These are phyloP conservation scores for Fusarium haematococcum DNA, from an alignment of 2,329 filamentous ascomycete species.

Conservation along the genomic window DNA sequence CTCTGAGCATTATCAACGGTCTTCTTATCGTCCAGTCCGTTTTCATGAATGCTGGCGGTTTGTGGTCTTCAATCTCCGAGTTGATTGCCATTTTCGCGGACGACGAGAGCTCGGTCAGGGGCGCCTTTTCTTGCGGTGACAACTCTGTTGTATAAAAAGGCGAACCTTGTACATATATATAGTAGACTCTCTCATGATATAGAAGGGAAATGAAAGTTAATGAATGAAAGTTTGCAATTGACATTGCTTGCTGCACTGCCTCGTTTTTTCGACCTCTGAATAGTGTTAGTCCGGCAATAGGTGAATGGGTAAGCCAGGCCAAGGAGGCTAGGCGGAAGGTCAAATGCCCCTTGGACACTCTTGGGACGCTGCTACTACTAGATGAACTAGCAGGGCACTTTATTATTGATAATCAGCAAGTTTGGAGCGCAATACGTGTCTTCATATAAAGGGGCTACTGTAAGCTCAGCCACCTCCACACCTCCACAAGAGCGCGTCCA, in stretches of 20 bases:
- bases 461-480: neutral
- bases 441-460: neutral
- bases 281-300: neutral
- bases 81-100: slow-evolving; percentile 46
- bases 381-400: neutral
- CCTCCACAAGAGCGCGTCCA: neutral
- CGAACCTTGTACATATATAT: neutral
- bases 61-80: slow-evolving; percentile 49
- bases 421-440: neutral
- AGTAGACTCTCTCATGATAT: neutral
- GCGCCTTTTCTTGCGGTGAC: slow-evolving; percentile 50
- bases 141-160: slow-evolving; percentile 40
- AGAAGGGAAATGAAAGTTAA: neutral
- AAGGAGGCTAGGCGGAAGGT: neutral
- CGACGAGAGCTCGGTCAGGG: slow-evolving; percentile 39
- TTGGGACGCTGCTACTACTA: too few species aligned
- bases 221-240: slow-evolving; percentile 4
- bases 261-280: neutral
- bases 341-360: too few species aligned
- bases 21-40: slow-evolving; percentile 47
- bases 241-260: neutral
- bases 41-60: slow-evolving; percentile 51
- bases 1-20: slow-evolving; percentile 38
- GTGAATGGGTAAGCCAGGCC: neutral
- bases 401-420: neutral